Conservation (phyloP, 2,329 filamentous ascomycete species). For the Diaporthe nobilis region DNA sequence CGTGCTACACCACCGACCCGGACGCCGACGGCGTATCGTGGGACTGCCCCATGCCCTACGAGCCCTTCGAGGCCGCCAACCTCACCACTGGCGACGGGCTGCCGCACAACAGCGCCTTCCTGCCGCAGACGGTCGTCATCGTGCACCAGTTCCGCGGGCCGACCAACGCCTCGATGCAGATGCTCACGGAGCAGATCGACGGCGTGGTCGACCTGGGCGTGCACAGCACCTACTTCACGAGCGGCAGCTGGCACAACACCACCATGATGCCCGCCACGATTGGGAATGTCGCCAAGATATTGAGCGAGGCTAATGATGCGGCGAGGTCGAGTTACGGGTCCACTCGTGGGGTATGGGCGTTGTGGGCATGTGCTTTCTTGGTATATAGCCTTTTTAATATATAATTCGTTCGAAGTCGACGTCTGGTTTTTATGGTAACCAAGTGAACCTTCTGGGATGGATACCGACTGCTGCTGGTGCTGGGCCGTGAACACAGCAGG, state of each 20-base stretch:
- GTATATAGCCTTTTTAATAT: constrained; percentile 26
- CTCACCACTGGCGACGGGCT: constrained; percentile 37
- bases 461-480: not conserved
- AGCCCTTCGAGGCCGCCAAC: constrained; percentile 32
- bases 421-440: not conserved
- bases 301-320: constrained; percentile 32
- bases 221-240: constrained; percentile 44
- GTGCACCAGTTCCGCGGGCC: constrained; percentile 44
- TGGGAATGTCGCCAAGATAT: constrained; percentile 35
- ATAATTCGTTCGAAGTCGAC: not conserved
- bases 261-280: constrained; percentile 38
- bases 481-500: not conserved
- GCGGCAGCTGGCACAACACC: constrained; percentile 43
- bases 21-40: constrained; percentile 18
- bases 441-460: too few relatives aligned
- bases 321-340: not conserved
- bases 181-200: constrained; percentile 40
- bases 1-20: constrained; percentile 41
- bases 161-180: constrained; percentile 37
- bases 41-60: constrained; percentile 41
- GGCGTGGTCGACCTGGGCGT: constrained; percentile 38
- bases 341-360: not conserved
- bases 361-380: constrained; percentile 24
- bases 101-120: constrained; percentile 38
- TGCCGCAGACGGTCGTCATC: constrained; percentile 39